Conservation (phyloP, 495 filamentous ascomycete species). For the Hypoxylon perforatum region DNA sequence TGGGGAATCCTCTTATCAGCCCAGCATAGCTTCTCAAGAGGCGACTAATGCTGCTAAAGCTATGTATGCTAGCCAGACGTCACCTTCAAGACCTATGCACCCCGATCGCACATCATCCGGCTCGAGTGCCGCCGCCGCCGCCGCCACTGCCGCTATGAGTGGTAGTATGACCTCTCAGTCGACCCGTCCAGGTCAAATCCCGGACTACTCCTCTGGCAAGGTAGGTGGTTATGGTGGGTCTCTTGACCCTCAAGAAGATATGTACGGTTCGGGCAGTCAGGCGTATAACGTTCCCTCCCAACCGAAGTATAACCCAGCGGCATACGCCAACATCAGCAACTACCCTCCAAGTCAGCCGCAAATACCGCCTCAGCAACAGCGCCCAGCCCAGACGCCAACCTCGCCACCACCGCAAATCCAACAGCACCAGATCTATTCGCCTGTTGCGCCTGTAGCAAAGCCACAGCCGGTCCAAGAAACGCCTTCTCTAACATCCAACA, state of each 20-base stretch:
- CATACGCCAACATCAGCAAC: slow-evolving; percentile 71
- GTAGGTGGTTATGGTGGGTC: slow-evolving; percentile 52
- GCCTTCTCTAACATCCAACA: slow-evolving; percentile 44
- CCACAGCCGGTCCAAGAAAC: slow-evolving; percentile 54
- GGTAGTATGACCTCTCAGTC: slow-evolving; percentile 47
- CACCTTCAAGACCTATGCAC: slow-evolving; percentile 52
- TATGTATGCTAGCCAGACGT: slow-evolving; percentile 63
- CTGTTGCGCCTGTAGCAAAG: slow-evolving; percentile 46
- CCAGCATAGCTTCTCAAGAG: slow-evolving; percentile 54
- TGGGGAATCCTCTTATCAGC: slow-evolving; percentile 46
- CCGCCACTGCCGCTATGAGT: slow-evolving; percentile 59
- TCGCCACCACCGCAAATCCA: slow-evolving; percentile 53
- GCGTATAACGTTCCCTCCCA: slow-evolving; percentile 60
- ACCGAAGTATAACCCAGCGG: slow-evolving; percentile 76
- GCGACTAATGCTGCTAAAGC: slow-evolving; percentile 63
- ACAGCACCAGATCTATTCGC: slow-evolving; percentile 40
- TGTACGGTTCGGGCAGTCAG: slow-evolving; percentile 58
- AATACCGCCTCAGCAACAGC: slow-evolving; percentile 48
- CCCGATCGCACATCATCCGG: slow-evolving; percentile 55
- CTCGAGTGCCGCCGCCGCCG: slow-evolving; percentile 56
- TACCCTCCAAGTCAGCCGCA: slow-evolving; percentile 56
- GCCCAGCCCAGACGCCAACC: slow-evolving; percentile 47
- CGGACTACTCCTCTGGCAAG: slow-evolving; percentile 52
- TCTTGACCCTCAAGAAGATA: slow-evolving; percentile 51
- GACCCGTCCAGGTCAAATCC: slow-evolving; percentile 41